A percentile compares a stretch with the other conserved stretches of the same genome.
These are phyloP conservation scores for Naematelia aurantialba DNA, from an alignment of 768 basidiomycete genomes.

Conservation along the genomic window DNA sequence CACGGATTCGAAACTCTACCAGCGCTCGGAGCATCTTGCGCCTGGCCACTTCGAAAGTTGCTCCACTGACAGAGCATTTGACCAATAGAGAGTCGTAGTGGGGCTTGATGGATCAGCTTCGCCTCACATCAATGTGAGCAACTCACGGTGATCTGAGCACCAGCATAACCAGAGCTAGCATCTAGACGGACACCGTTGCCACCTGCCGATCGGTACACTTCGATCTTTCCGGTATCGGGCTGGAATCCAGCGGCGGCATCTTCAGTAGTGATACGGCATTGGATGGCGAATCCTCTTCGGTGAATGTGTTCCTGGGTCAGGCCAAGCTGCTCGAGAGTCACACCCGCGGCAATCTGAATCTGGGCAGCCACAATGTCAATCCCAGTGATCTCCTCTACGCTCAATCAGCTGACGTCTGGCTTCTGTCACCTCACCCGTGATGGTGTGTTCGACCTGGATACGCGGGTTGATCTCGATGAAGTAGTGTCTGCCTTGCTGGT, in stretches of 20 bases:
- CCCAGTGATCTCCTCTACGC: constrained; percentile 93
- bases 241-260: constrained; percentile 89
- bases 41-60: constrained; percentile 96
- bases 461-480: constrained; percentile 99
- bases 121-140: not conserved
- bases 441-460: constrained; percentile 99
- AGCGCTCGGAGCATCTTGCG: constrained; percentile 98
- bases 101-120: constrained; percentile 58
- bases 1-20: constrained; percentile 99
- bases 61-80: constrained; percentile 91
- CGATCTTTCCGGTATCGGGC: constrained; percentile 98
- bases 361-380: constrained; percentile 99
- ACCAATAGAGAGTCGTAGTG: constrained; percentile 98
- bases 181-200: constrained; percentile 98
- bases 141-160: constrained; percentile 92
- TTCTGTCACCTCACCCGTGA: constrained; percentile 65
- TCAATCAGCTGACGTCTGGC: not conserved
- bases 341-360: constrained; percentile 99
- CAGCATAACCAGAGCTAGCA: constrained; percentile 94
- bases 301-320: constrained; percentile 92
- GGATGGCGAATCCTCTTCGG: constrained; percentile 95
- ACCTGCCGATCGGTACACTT: constrained; percentile 97
- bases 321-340: constrained; percentile 89
- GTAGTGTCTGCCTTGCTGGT: constrained; percentile 92
- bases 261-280: constrained; percentile 97